Percentiles rank a stretch among this genome's conserved stretches.
Conservation (phyloP, 495 filamentous ascomycete genomes). For the Tirmania nivea region DNA sequence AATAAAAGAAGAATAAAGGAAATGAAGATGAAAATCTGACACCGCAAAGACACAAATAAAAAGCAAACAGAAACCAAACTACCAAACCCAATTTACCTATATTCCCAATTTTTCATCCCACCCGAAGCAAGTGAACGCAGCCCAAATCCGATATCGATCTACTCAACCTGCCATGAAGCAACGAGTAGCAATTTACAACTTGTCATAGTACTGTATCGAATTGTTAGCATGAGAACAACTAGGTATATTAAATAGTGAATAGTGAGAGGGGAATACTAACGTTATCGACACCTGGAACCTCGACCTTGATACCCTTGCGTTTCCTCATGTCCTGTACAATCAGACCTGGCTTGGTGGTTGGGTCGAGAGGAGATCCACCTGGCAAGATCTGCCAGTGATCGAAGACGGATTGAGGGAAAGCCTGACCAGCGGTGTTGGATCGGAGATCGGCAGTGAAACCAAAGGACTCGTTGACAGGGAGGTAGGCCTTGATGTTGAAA, state of each 20-base stretch:
- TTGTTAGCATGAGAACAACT: conserved; percentile 29
- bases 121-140: background rate
- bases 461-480: conserved; percentile 99
- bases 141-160: background rate
- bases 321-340: conserved; percentile 80
- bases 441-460: conserved; percentile 98
- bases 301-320: conserved; percentile 97
- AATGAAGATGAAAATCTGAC: too few species aligned
- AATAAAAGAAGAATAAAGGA: too few species aligned
- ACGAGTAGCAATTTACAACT: conserved; percentile 44
- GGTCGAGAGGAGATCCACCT: conserved; percentile 81
- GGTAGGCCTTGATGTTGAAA: conserved; percentile 98
- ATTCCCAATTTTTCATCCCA: background rate
- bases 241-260: background rate
- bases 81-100: background rate
- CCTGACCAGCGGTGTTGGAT: conserved; percentile 78
- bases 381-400: conserved; percentile 93
- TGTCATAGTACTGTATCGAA: conserved; percentile 76
- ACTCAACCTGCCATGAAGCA: background rate
- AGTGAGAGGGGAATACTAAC: conserved; percentile 30
- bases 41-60: background rate
- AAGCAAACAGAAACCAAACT: background rate
- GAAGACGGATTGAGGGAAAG: conserved; percentile 97
- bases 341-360: conserved; percentile 62
- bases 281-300: conserved; percentile 75